phyloP scores from a whole-genome alignment of 2,329 filamentous ascomycete genomes.

The Venturia pyrina region DNA sequence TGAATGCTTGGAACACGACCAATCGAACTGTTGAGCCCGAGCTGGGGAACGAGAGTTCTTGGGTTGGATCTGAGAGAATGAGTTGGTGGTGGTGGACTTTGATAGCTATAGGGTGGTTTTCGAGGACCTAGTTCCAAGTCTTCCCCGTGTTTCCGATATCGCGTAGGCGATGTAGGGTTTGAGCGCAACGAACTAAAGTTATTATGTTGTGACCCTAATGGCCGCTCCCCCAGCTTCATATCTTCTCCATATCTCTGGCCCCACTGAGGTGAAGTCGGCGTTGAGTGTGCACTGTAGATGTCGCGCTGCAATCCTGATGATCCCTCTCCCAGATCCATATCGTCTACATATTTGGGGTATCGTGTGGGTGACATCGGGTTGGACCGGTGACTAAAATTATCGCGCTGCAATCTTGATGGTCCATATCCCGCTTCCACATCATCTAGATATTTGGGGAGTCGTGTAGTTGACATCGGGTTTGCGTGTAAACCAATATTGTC shows the following conservation, averaged over 20 bases:
- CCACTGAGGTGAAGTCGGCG: too few species aligned
- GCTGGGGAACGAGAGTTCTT: background rate
- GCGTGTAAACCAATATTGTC: background rate
- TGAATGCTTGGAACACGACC: background rate
- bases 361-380: too few species aligned
- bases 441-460: background rate
- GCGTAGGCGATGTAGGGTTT: background rate
- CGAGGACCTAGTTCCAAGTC: background rate
- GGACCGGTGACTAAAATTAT: too few species aligned
- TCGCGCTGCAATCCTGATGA: too few species aligned
- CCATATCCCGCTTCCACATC: background rate
- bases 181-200: too few species aligned
- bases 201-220: too few species aligned
- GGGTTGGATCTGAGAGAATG: background rate
- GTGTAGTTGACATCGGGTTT: background rate
- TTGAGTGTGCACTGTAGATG: too few species aligned
- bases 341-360: too few species aligned
- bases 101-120: background rate
- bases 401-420: too few species aligned
- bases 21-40: background rate
- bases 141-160: background rate
- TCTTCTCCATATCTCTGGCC: too few species aligned
- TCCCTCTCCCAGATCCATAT: too few species aligned
- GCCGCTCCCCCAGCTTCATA: too few species aligned
- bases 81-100: background rate